A percentile compares a stretch with the other conserved stretches of the same genome.
These are phyloP conservation scores for Sporopachydermia quercuum DNA, from an alignment of 805 yeast genomes.

Conservation along the genomic window DNA sequence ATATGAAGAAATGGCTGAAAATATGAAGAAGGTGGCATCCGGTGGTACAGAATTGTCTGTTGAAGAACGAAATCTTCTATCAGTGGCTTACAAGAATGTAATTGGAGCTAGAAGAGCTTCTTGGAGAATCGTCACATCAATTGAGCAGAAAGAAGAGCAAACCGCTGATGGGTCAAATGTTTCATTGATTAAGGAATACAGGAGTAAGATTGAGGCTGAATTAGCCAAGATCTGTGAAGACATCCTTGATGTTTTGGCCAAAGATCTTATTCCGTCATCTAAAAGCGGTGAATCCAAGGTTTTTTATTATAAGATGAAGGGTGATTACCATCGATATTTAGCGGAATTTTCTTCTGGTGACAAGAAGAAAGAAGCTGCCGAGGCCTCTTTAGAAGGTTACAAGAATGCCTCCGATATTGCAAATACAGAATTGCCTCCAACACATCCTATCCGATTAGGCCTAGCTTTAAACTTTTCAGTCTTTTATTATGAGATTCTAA, in stretches of 20 bases:
- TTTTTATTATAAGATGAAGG: conserved; percentile 98
- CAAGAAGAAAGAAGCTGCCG: conserved; percentile 89
- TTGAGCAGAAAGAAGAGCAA: conserved; percentile 92
- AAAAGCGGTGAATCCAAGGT: conserved; percentile 97
- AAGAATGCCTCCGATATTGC: conserved; percentile 96
- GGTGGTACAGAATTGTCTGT: conserved; percentile 71
- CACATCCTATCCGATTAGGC: conserved; percentile 97
- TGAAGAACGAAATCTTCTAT: conserved; percentile 93
- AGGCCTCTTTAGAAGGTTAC: conserved; percentile 88
- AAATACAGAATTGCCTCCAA: conserved; percentile 94
- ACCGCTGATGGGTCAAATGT: conserved; percentile 85
- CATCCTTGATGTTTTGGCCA: conserved; percentile 73
- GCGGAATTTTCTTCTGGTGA: conserved; percentile 94
- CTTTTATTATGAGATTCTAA: conserved; percentile 84
- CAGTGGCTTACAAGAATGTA: conserved; percentile 97
- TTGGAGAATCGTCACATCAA: conserved; percentile 98
- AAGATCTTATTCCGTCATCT: conserved; percentile 87
- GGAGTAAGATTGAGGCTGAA: conserved; percentile 89
- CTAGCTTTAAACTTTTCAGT: conserved; percentile 87
- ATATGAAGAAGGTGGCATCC: conserved; percentile 94
- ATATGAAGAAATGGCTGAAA: conserved; percentile 98
- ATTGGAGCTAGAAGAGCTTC: conserved; percentile 99
- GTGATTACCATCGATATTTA: conserved; percentile 97
- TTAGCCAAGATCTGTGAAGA: conserved; percentile 92
- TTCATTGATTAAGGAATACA: conserved; percentile 81